Conservation (phyloP, 2,329 filamentous ascomycete genomes). For the Magnaporthiopsis incrustans region DNA sequence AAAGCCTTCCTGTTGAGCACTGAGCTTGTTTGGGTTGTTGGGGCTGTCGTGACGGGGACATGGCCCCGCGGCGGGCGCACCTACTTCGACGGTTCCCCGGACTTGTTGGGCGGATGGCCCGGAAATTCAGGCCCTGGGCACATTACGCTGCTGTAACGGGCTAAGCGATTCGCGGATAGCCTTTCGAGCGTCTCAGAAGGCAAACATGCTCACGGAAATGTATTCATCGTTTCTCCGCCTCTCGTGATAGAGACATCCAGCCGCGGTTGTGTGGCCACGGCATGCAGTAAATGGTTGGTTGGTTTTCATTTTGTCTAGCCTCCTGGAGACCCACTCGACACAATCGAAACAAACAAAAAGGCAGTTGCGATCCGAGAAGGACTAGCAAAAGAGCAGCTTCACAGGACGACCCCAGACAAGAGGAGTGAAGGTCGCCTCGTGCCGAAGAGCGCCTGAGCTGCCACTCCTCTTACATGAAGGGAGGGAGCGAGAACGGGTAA, state of each 20-base stretch:
- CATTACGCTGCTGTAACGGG: not conserved
- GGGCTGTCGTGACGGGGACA: not conserved
- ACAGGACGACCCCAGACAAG: no score
- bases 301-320: not conserved
- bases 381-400: not conserved
- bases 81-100: not conserved
- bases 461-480: constrained; percentile 55
- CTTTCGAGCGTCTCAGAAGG: not conserved
- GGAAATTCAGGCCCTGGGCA: not conserved
- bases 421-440: not conserved
- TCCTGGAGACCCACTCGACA: not conserved
- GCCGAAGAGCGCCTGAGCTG: not conserved
- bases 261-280: not conserved
- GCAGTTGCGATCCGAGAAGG: not conserved
- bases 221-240: not conserved
- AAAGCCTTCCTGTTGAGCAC: no score
- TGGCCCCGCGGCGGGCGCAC: no score
- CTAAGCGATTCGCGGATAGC: not conserved
- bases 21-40: not conserved
- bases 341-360: not conserved
- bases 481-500: constrained; percentile 90
- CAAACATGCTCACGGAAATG: not conserved
- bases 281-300: not conserved
- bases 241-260: not conserved
- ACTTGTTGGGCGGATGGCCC: not conserved